Conservation (phyloP, 352 stramenopile species). For the Phytopythium aichiense region DNA sequence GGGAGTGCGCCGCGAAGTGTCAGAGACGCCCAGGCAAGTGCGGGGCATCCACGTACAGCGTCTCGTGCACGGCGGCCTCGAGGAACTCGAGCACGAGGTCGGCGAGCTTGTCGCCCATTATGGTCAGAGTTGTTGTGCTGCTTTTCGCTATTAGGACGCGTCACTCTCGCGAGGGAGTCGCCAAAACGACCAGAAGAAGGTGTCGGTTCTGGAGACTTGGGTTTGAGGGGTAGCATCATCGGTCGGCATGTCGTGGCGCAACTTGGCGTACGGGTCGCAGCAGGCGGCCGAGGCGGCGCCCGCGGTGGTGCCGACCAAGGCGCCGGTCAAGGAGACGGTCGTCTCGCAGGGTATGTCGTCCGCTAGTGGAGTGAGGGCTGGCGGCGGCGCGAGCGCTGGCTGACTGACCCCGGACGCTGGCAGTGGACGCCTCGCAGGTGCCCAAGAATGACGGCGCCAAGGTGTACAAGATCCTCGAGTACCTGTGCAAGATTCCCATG, state of each 20-base stretch:
- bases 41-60: conserved; percentile 39
- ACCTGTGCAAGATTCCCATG: conserved; percentile 76
- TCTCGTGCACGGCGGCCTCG: conserved; percentile 69
- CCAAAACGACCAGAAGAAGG: neutral
- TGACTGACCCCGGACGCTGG: conserved; percentile 1
- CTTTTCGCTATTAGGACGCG: neutral
- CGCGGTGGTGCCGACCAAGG: conserved; percentile 52
- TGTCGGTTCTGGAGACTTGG: too few relatives aligned
- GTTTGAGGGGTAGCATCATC: too few relatives aligned
- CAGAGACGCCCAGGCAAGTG: neutral
- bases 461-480: conserved; percentile 87
- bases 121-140: neutral
- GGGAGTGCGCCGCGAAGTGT: neutral
- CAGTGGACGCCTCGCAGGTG: conserved; percentile 75
- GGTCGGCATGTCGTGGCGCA: conserved; percentile 56
- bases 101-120: conserved; percentile 26
- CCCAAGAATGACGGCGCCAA: conserved; percentile 85
- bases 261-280: conserved; percentile 82
- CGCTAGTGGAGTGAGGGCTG: conserved; percentile 2
- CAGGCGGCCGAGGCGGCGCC: conserved; percentile 61
- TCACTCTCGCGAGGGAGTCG: neutral
- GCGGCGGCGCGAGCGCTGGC: neutral
- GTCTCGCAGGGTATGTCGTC: conserved; percentile 45
- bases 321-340: conserved; percentile 42
- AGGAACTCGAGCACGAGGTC: conserved; percentile 75